Evolutionary conservation across 106 monocot species (phyloP).

Genomic region (Dioscorea zingiberensis): DNA sequence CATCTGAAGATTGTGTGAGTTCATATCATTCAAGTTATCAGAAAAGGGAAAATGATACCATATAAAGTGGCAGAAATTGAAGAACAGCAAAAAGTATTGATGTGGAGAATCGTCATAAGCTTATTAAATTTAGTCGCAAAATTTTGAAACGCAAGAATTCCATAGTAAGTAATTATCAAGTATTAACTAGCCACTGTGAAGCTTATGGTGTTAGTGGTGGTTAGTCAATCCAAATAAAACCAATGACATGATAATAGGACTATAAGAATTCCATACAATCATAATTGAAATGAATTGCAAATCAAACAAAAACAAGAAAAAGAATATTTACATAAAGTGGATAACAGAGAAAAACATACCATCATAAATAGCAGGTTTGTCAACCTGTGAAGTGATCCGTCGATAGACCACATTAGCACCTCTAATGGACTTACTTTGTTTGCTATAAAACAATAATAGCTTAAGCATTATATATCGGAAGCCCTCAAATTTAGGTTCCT

Average conservation of each 20-base stretch:
- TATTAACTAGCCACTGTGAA: too few species aligned
- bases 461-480: constrained; percentile 55
- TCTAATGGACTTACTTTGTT: constrained; percentile 87
- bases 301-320: neutral
- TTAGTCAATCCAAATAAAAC: too few species aligned
- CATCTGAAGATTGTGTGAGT: too few species aligned
- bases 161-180: too few species aligned
- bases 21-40: neutral
- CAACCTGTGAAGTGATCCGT: constrained; percentile 69
- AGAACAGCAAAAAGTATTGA: too few species aligned
- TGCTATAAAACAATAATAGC: constrained; percentile 81
- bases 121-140: too few species aligned
- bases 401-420: constrained; percentile 85
- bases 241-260: too few species aligned
- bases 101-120: too few species aligned
- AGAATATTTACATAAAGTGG: neutral
- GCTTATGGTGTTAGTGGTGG: too few species aligned
- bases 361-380: constrained; percentile 78
- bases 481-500: constrained; percentile 79
- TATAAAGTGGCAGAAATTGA: neutral
- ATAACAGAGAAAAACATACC: constrained; percentile 39
- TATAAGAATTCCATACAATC: too few species aligned
- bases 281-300: too few species aligned
- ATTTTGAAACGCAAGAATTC: too few species aligned
- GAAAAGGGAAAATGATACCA: neutral